Evolutionary conservation across 805 yeast species (phyloP).

Genomic region (Wickerhamiella qilinensis): DNA sequence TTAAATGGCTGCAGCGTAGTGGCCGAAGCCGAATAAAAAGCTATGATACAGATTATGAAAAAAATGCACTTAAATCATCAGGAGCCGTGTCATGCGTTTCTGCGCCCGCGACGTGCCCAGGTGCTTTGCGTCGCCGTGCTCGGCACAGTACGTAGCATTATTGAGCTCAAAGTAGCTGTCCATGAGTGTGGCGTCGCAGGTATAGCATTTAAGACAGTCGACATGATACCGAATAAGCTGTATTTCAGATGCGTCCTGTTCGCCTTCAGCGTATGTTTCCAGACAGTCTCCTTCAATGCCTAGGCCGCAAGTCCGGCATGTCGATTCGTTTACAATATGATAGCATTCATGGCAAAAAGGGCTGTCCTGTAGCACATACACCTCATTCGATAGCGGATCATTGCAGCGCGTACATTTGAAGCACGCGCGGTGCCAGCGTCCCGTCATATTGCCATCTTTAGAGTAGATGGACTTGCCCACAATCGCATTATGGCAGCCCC

Average conservation of each 20-base stretch:
- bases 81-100: constrained; percentile 19
- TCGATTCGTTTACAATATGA: constrained; percentile 58
- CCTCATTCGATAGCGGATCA: constrained; percentile 17
- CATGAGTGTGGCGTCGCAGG: constrained; percentile 29
- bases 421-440: constrained; percentile 89
- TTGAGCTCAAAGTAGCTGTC: constrained; percentile 21
- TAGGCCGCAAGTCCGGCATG: constrained; percentile 50
- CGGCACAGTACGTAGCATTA: constrained; percentile 21
- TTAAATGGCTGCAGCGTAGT: too few species aligned
- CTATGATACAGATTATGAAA: too few species aligned
- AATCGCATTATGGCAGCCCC: constrained; percentile 48
- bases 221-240: constrained; percentile 57
- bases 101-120: constrained; percentile 12
- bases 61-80: constrained; percentile 20
- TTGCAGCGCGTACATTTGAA: constrained; percentile 59
- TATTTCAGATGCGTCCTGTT: constrained; percentile 25
- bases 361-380: constrained; percentile 56
- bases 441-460: constrained; percentile 45
- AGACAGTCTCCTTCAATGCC: constrained; percentile 89
- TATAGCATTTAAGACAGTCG: constrained; percentile 51
- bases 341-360: constrained; percentile 73
- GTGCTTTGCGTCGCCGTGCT: constrained; percentile 15
- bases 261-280: constrained; percentile 29
- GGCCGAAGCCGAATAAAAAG: too few species aligned
- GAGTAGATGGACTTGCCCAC: constrained; percentile 58